phyloP scores from a whole-genome alignment of 371 early-diverging fungal species.

The Mucor piriformis region DNA sequence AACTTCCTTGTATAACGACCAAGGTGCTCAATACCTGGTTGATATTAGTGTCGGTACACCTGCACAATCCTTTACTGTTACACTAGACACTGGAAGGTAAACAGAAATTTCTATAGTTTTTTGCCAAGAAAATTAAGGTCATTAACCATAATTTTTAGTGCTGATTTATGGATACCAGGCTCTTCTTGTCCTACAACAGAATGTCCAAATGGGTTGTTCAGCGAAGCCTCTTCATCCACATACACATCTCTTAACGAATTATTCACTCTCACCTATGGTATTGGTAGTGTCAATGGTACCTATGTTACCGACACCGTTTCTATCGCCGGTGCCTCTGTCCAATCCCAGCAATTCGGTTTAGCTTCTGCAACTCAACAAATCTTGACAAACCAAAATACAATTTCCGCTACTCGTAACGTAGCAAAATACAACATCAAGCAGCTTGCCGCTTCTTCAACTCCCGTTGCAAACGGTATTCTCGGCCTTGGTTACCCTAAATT shows the following conservation, averaged over 20 bases:
- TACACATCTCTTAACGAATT: constrained; percentile 24
- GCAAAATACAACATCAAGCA: constrained; percentile 3
- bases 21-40: constrained; percentile 42
- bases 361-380: constrained; percentile 32
- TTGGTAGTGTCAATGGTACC: constrained; percentile 46
- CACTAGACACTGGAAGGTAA: constrained; percentile 55
- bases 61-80: constrained; percentile 42
- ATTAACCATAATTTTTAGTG: constrained; percentile 29
- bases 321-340: constrained; percentile 34
- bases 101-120: not conserved
- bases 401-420: constrained; percentile 17
- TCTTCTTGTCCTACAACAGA: constrained; percentile 33
- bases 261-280: constrained; percentile 41
- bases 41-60: constrained; percentile 45
- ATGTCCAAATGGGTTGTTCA: constrained; percentile 43
- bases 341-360: constrained; percentile 49
- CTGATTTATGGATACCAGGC: constrained; percentile 53
- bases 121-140: constrained; percentile 2
- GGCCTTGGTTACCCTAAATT: constrained; percentile 47
- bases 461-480: constrained; percentile 44
- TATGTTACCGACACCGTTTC: constrained; percentile 46
- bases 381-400: constrained; percentile 36
- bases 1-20: constrained; percentile 39
- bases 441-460: not conserved
- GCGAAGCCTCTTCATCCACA: constrained; percentile 27